Conservation (phyloP, 2,329 filamentous ascomycete species). For the Penicillium sp. region DNA sequence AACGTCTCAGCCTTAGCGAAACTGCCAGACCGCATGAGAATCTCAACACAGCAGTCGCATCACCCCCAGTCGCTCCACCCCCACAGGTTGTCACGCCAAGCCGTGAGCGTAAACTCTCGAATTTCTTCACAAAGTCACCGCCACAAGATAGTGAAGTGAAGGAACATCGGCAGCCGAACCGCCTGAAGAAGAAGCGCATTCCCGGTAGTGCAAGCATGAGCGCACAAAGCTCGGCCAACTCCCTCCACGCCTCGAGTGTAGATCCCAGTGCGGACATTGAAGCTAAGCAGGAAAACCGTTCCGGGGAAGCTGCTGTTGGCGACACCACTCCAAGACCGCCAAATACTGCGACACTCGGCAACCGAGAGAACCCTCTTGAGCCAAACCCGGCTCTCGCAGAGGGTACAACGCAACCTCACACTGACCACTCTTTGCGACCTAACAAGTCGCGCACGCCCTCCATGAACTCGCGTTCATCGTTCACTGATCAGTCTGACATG, state of each 20-base stretch:
- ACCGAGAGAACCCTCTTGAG: constrained; percentile 21
- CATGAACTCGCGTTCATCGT: constrained; percentile 59
- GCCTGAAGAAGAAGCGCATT: constrained; percentile 77
- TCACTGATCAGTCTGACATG: constrained; percentile 72
- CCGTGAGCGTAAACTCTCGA: constrained; percentile 60
- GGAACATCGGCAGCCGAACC: constrained; percentile 67
- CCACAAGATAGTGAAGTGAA: constrained; percentile 52
- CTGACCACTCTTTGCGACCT: constrained; percentile 51
- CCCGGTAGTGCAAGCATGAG: constrained; percentile 71
- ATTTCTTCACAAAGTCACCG: constrained; percentile 59
- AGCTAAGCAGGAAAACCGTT: constrained; percentile 17
- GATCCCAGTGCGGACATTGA: constrained; percentile 30
- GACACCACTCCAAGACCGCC: constrained; percentile 30
- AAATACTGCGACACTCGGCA: constrained; percentile 25
- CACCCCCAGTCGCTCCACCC: constrained; percentile 32
- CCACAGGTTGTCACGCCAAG: constrained; percentile 46
- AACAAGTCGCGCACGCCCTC: constrained; percentile 68
- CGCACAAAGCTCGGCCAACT: constrained; percentile 80
- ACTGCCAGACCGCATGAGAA: constrained; percentile 30
- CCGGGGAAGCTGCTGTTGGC: constrained; percentile 17
- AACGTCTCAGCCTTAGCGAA: constrained; percentile 13
- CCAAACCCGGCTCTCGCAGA: constrained; percentile 30
- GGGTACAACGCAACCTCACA: constrained; percentile 35
- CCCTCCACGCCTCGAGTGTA: constrained; percentile 49
- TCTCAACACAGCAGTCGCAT: constrained; percentile 40